Evolutionary conservation across 2,329 filamentous ascomycete genomes (phyloP), one percentile per base, ranked within the genome.

Genomic region (Cladosporium sp.): DNA sequence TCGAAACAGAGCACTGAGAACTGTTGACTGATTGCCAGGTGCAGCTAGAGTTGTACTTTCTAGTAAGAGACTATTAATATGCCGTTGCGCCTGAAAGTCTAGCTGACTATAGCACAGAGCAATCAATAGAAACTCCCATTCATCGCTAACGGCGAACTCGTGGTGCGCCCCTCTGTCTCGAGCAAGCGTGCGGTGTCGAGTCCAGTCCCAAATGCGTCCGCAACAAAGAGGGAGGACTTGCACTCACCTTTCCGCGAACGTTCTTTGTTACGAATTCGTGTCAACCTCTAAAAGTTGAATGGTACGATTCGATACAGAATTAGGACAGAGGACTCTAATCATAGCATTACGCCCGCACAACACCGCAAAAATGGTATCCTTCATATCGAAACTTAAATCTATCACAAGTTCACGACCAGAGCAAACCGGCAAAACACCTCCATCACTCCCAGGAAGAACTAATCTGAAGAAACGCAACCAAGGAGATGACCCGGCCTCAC

Each of bases 11-110:
- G 51, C 28, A 54, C 18, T 30, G 51, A 54, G 51, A 32, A 21
- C 51, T 54, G 51, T 54, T 54, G 51, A 54, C 18, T 21, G 51
- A 32, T 54, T 54, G 51, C 51, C 51, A 54, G 16, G 28, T 54
- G 51, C 51, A 54, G 51, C 28, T 54, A 14, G 16, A 5, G 34
- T 4, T 16, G 14, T 36, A 5, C 14, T 36, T 13, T 36, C 11
- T 16, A 16, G 3, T 2, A 16, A 36, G 13, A 36, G 7, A 28
- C 28, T 7, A 28, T 28, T 7, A 28, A 28, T 28, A 28, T n/a
- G n/a, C n/a, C n/a, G n/a, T n/a, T n/a, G n/a, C n/a, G n/a, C n/a
- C n/a, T n/a, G n/a, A n/a, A n/a, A 28, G 28, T 7, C 7, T 28
- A 28, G 28, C 28, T 28, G 7, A 28, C 28, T 4, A 28, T 7